These are phyloP conservation scores for Penicillium olsonii DNA, from an alignment of 2,329 filamentous ascomycete species.

Conservation along the genomic window DNA sequence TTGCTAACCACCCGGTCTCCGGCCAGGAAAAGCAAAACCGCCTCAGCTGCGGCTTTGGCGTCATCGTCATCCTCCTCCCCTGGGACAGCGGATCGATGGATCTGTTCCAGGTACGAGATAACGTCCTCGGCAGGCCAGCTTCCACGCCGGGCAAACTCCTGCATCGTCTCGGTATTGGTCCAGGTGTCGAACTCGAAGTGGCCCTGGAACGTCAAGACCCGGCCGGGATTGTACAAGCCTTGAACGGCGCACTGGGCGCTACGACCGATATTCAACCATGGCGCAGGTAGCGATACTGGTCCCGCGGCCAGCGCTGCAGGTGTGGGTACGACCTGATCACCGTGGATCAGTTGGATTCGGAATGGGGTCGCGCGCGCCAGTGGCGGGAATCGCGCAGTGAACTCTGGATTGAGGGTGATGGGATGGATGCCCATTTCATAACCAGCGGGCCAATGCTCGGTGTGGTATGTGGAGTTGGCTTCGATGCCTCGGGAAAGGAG, in stretches of 20 bases:
- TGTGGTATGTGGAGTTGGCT: conserved; percentile 14
- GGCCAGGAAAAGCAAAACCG: conserved; percentile 34
- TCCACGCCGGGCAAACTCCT: conserved; percentile 24
- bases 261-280: conserved; percentile 33
- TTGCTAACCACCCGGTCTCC: conserved; percentile 5
- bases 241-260: conserved; percentile 31
- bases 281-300: conserved; percentile 18
- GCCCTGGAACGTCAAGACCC: conserved; percentile 35
- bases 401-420: conserved; percentile 24
- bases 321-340: conserved; percentile 31
- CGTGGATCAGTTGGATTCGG: conserved; percentile 37
- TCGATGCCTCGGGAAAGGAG: conserved; percentile 16
- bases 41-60: conserved; percentile 34
- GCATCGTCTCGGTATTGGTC: conserved; percentile 25
- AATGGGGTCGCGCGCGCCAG: conserved; percentile 16
- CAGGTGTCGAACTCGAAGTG: conserved; percentile 36
- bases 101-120: conserved; percentile 19
- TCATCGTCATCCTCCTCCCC: conserved; percentile 32
- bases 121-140: conserved; percentile 23
- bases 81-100: conserved; percentile 19
- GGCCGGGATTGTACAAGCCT: conserved; percentile 30
- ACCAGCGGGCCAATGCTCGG: conserved; percentile 23
- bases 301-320: conserved; percentile 1
- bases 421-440: conserved; percentile 34
- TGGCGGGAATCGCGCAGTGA: conserved; percentile 16